Base-by-base conservation (phyloP, 306 rosid genomes). In the Pueraria montana region DNA sequence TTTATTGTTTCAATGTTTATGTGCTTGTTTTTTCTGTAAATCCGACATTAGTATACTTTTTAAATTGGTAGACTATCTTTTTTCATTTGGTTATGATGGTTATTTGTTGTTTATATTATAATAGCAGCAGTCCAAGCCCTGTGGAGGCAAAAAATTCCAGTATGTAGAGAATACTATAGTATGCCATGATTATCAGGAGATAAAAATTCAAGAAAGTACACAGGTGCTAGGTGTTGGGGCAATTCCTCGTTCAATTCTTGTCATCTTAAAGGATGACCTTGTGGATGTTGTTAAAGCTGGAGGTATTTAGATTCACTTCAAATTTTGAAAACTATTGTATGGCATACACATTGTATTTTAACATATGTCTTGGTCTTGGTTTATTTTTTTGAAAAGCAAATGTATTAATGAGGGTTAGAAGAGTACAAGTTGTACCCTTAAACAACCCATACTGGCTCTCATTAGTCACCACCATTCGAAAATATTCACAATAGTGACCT, bases 231-330 rank as follows among this genome's bases (percentile, higher is more conserved):
- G 97, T 67, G 98, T 93, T 79, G 98, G 99, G 64, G 96, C 97
- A 20, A 95, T 95, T 84, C 99, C 99, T 79, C 99, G 99, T 63
- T 88, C 99, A 70, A 89, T 95, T 81, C 91, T 87, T 75, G 89
- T 95, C 89, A 90, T 95, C 84, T 85, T 95, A 84, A 83, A 92
- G 88, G 98, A 95, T 50, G 99, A 95, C 84, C 98, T 95, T 76
- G 99, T 90, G 81, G 99, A 95, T 82, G 86, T 89, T 80, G 91
- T 95, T 73, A 95, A 93, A 91, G 99, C 98, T 81, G 99, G 99
- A 90, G 99, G 99, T 95, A 91, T 85, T 46, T 77, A 80, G 61
- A 61, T 79, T 67, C 6, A 73, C 53, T 49, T 75, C 40, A n/a
- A 20, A 8, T 69, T 84, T 75, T 72, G 40, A 38, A 49, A 46